Base-by-base conservation (phyloP, 768 basidiomycete species). In the Termitomyces eurrhizus region DNA sequence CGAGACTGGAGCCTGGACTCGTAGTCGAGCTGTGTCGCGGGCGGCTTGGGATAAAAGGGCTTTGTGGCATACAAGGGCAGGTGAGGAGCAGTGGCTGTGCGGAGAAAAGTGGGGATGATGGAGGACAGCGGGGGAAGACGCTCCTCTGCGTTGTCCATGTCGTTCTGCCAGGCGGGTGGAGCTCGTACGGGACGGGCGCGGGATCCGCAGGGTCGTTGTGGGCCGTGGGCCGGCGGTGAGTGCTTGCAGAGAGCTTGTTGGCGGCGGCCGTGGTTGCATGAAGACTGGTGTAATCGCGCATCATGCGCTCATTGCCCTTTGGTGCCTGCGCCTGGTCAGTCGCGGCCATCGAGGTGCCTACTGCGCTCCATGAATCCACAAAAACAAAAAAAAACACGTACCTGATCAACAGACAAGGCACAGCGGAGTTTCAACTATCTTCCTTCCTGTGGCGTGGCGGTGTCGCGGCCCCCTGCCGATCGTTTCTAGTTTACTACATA, bases 251-350 rank as follows among this genome's bases (percentile, higher is more conserved):
- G 41, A 76, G 67, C 68, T 81, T 82, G 72, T 78, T 80, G 61
- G 80, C 78, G 58, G 80, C 78, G 14, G 89, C 86, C 85, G 95
- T 93, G 60, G 80, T 81, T 46, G 92, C 90, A 66, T 95, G 93
- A 48, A 95, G 81, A 6, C 83, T 81, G 52, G 90, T 90, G 62
- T 95, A 84, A 60, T 93, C 89, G 65, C 90, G 21, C 21, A 21
- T 21, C 21, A 21, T 21, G 21, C 21, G 21, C 21, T 21, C 21
- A 21, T 21, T 21, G 21, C 21, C 21, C 21, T 21, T 75, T 87
- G 83, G 0, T 90, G 18, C 65, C 72, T 29, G 74, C 67, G 33
- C 70, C 24, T 7, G 45, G 70, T 65, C 69, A 62, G 46, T 63
- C 51, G 57, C 56, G 37, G 62, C 51, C 33, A 58, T 51, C 37